A percentile compares a stretch with the other conserved stretches of the same genome.
Evolutionary conservation across 108 stramenopile genomes (phyloP).

Genomic region (Cylindrotheca fusiformis): DNA sequence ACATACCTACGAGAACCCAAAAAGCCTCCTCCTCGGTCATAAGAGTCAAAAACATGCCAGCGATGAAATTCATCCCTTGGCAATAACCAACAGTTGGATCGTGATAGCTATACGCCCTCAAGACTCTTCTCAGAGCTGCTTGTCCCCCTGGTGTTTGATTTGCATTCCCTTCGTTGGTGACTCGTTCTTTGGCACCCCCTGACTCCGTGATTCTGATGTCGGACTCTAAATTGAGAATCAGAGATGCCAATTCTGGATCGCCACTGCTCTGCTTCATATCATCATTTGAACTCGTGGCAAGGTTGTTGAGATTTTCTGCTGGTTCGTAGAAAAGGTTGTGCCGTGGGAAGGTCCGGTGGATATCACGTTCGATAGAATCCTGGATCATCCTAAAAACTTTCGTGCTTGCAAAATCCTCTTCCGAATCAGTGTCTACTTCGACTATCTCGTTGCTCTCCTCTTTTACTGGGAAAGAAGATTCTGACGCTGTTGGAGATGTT

Average conservation of each 20-base stretch:
- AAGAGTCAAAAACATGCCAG: constrained; percentile 85
- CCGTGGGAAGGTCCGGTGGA: constrained; percentile 88
- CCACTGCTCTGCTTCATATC: neutral
- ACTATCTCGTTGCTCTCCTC: neutral
- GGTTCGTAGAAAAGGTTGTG: constrained; percentile 73
- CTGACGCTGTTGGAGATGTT: constrained; percentile 1
- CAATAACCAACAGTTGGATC: constrained; percentile 93
- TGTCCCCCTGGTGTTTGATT: constrained; percentile 50
- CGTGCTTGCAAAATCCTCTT: constrained; percentile 18
- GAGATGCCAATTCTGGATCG: constrained; percentile 27
- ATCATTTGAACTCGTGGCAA: neutral
- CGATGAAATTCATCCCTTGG: constrained; percentile 96
- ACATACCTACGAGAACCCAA: constrained; percentile 76
- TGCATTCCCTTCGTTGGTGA: neutral
- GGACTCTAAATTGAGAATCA: constrained; percentile 29
- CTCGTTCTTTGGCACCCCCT: neutral
- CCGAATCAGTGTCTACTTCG: neutral
- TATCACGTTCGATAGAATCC: constrained; percentile 87
- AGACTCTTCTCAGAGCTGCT: constrained; percentile 67
- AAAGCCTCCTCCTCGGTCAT: constrained; percentile 82
- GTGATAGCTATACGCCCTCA: constrained; percentile 77
- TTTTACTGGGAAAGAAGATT: neutral
- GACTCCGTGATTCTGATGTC: constrained; percentile 11
- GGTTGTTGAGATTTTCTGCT: constrained; percentile 12
- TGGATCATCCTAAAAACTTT: constrained; percentile 38